Evolutionary conservation across 208 protist genomes (phyloP), one percentile per base, ranked within the genome.

Genomic region (Phytomonas serpens): DNA sequence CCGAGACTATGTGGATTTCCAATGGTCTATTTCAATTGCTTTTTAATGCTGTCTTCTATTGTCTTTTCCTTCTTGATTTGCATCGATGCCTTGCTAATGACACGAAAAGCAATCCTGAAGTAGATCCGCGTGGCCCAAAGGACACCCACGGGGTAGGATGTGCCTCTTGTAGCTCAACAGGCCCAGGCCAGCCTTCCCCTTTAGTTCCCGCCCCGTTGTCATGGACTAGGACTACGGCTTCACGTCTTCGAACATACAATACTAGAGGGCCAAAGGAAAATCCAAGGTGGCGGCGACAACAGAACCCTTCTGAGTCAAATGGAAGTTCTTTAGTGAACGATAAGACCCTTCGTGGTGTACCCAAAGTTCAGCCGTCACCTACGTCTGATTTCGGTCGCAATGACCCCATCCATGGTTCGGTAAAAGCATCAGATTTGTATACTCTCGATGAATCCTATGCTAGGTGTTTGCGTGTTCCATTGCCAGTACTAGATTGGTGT

Each of bases 31-130:
- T 80, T 80, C 74, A 69, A 10, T 74, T 82, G 11, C 57, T 93
- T 2, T 89, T 86, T 68, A 93, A 93, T 75, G 78, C 82, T 1
- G 72, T 82, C 7, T 87, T 88, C 66, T 93, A 90, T 76, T 90
- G 82, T 67, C 68, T 85, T 19, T 69, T 73, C 23, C 79, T 72
- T 9, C 70, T 86, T 32, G 76, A 83, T 57, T 47, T 37, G 27
- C 67, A 62, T 40, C 79, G 72, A 57, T 7, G 47, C 6, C 4
- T 19, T 27, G 47, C 19, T 57, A 2, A 57, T 57, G 19, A 57
- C 19, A 57, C 19, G 19, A 23, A 57, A 19, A 19, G n/a, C 27
- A 80, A 85, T n/a, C 14, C 67, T 23, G 73, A 81, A 64, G 78
- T 77, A 63, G 34, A 74, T 29, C 73, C 76, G 16, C 69, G 73